phyloP scores from a whole-genome alignment of 306 rosid species.

The Begonia loranthoides region DNA sequence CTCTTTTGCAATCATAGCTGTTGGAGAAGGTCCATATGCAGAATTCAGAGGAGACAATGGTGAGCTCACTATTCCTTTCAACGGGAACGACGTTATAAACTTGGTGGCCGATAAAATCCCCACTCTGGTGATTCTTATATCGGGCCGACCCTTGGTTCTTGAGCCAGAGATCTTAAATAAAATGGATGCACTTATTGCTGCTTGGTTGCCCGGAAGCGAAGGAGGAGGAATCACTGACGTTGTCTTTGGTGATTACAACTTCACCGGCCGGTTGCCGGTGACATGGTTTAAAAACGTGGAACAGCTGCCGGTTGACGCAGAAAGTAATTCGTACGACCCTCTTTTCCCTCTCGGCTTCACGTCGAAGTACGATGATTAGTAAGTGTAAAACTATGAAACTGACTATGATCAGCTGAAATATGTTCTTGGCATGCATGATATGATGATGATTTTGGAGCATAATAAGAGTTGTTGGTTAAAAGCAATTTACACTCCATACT shows the following conservation, averaged over 20 bases:
- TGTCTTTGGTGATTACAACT: constrained; percentile 61
- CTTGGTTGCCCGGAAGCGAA: constrained; percentile 94
- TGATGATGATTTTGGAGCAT: too few relatives aligned
- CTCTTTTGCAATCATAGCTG: constrained; percentile 60
- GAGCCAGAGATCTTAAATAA: constrained; percentile 53
- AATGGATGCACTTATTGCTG: constrained; percentile 57
- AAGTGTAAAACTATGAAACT: too few relatives aligned
- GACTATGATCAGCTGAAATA: too few relatives aligned
- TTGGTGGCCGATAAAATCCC: constrained; percentile 53
- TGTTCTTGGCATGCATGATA: too few relatives aligned
- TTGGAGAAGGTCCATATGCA: constrained; percentile 76
- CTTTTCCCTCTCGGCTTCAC: constrained; percentile 75
- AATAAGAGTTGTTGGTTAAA: too few relatives aligned
- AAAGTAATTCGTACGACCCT: constrained; percentile 30
- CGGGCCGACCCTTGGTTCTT: constrained; percentile 69
- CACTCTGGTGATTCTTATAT: constrained; percentile 59
- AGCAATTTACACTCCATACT: too few relatives aligned
- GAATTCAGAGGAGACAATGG: constrained; percentile 53
- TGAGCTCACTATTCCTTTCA: constrained; percentile 39
- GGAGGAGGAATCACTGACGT: constrained; percentile 71
- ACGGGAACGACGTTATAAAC: constrained; percentile 42
- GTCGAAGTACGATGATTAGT: constrained; percentile 6
- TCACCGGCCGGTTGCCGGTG: constrained; percentile 55
- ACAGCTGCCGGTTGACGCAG: constrained; percentile 25
- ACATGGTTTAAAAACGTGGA: constrained; percentile 58